Conservation (phyloP, 208 protist species). For the Endotrypanum monterogeii region DNA sequence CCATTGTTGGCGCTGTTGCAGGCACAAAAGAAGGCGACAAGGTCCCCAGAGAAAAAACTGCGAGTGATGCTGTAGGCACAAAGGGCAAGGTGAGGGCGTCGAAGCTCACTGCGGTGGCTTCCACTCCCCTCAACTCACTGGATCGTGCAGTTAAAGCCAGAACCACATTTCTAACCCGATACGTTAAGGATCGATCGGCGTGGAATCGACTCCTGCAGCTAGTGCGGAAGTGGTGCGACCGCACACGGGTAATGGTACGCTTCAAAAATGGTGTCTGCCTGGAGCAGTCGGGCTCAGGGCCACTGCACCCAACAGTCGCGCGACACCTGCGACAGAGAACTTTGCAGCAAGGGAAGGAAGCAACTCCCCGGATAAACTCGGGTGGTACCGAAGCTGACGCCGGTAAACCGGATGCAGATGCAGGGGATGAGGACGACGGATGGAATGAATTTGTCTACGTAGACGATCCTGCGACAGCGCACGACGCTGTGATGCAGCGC, state of each 20-base stretch:
- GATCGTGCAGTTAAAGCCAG: constrained; percentile 23
- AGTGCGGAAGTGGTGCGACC: constrained; percentile 62
- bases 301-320: neutral
- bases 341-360: neutral
- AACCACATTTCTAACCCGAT: constrained; percentile 27
- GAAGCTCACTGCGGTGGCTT: neutral
- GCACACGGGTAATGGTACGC: constrained; percentile 34
- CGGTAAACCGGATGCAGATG: neutral
- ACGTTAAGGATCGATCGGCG: constrained; percentile 22
- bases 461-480: constrained; percentile 44
- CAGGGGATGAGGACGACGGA: neutral
- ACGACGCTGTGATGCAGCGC: constrained; percentile 42
- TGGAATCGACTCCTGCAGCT: constrained; percentile 38
- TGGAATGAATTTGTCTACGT: constrained; percentile 24
- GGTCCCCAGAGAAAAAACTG: neutral
- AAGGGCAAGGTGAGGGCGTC: neutral
- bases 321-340: neutral
- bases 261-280: constrained; percentile 29
- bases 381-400: neutral
- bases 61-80: neutral
- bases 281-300: constrained; percentile 18
- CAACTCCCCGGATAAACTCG: neutral
- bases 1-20: neutral
- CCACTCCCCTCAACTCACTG: constrained; percentile 8
- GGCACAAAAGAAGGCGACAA: neutral